Base-by-base conservation (phyloP, 768 basidiomycete species). In the Lentinula detonsa region DNA sequence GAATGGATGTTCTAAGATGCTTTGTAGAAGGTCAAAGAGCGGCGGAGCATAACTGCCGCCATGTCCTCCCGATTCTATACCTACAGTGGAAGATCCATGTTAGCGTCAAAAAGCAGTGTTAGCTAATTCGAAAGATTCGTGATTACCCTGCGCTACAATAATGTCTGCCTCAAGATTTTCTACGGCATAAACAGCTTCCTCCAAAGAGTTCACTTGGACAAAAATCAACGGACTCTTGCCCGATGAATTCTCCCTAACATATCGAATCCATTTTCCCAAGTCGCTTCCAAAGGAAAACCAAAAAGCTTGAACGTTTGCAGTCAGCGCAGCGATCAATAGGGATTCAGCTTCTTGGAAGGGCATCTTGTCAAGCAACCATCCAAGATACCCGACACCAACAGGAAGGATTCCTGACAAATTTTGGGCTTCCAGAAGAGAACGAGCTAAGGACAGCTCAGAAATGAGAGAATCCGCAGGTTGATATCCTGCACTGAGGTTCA, bases 31-130 rank as follows among this genome's bases (percentile, higher is more conserved):
- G 13, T 80, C 82, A 59, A 85, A 71, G 57, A 89, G 76, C 1
- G 91, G 84, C 40, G 82, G 80, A 6, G 87, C 83, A 43, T 77
- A 68, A 21, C 72, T 64, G 51, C 78, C 72, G 6, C 89, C 90
- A 71, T 93, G 92, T 31, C 92, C 92, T 7, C 92, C 92, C 42
- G 89, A 82, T 72, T 94, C 92, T 60, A 78, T 83, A 4, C 91
- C 91, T 93, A 45, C 15, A 18, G 33, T 18, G 11, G n/a, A 33
- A 59, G 54, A 37, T 35, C 48, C 45, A 37, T 59, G 51, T 60
- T 43, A 61, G 46, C 62, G 50, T 57, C 18, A 49, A 59, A 45
- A 50, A 33, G 39, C 23, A 39, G 39, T 16, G 18, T 21, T 21
- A 60, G 57, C 33, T 33, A 3, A 8, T 39, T 39, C 37, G 9